These are phyloP conservation scores for Ambrosia trifida DNA, from an alignment of 129 eudicot species.

Conservation along the genomic window DNA sequence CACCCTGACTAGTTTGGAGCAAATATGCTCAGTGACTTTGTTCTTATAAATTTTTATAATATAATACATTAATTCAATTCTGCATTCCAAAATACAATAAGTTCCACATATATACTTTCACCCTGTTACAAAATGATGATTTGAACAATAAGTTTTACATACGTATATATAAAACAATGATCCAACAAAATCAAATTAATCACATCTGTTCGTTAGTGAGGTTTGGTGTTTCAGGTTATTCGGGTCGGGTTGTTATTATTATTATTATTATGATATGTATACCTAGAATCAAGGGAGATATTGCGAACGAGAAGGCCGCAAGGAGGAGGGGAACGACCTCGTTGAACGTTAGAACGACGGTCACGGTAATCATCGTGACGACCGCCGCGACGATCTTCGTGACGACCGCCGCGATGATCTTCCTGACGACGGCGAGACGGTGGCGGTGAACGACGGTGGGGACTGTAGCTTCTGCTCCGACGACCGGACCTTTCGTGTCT, in stretches of 20 bases:
- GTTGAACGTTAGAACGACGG: slow-evolving; percentile 35
- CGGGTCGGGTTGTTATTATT: too few relatives aligned
- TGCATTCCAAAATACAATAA: background rate
- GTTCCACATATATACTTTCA: background rate
- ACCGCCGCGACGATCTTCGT: slow-evolving; percentile 39
- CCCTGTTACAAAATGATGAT: background rate
- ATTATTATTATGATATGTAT: background rate
- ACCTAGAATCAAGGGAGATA: slow-evolving; percentile 83
- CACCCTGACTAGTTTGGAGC: background rate
- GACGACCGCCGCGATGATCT: slow-evolving; percentile 37
- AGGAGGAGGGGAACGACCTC: slow-evolving; percentile 69
- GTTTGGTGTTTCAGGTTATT: too few relatives aligned
- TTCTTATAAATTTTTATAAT: background rate
- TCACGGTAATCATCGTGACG: slow-evolving; percentile 58
- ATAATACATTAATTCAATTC: background rate
- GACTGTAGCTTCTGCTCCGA: slow-evolving; percentile 64
- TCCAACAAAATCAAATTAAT: background rate
- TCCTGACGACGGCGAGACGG: slow-evolving; percentile 37
- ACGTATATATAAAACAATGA: background rate
- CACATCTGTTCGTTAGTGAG: background rate
- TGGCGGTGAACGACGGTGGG: slow-evolving; percentile 47
- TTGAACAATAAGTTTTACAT: slow-evolving; percentile 4
- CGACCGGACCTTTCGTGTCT: slow-evolving; percentile 54
- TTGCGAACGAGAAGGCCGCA: slow-evolving; percentile 93
- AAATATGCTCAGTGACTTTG: background rate